Conservation (phyloP, 306 rosid species). For the Cicer cuneatum region DNA sequence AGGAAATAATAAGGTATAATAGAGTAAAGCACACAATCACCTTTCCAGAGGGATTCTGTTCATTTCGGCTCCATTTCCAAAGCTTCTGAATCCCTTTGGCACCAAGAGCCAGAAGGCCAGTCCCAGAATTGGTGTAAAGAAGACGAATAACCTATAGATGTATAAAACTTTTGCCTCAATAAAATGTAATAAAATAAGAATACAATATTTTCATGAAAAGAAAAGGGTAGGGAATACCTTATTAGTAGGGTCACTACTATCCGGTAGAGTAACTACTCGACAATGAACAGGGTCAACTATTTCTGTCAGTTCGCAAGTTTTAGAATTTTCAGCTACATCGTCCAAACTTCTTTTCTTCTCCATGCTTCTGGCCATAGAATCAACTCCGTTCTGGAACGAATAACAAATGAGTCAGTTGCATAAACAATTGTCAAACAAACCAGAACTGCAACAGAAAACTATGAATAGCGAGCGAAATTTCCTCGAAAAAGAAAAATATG, state of each 20-base stretch:
- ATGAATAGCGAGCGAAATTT: neutral
- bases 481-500: neutral
- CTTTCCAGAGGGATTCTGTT: conserved; percentile 59
- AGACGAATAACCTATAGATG: conserved; percentile 68
- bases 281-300: conserved; percentile 67
- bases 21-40: conserved; percentile 36
- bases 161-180: conserved; percentile 20
- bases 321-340: conserved; percentile 63
- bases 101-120: conserved; percentile 76
- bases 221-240: conserved; percentile 56
- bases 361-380: conserved; percentile 53
- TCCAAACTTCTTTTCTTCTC: conserved; percentile 67
- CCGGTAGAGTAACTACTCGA: conserved; percentile 65
- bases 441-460: conserved; percentile 9
- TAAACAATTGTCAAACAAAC: conserved; percentile 25
- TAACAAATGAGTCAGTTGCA: conserved; percentile 16
- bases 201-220: conserved; percentile 1
- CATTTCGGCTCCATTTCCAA: conserved; percentile 79
- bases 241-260: conserved; percentile 53
- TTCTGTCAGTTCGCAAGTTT: conserved; percentile 63
- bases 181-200: conserved; percentile 14
- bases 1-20: conserved; percentile 9
- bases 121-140: conserved; percentile 71
- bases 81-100: conserved; percentile 71
- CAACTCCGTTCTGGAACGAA: conserved; percentile 61